Conservation (phyloP, 164 flowering plant genomes). For the Umbilicus rupestris region DNA sequence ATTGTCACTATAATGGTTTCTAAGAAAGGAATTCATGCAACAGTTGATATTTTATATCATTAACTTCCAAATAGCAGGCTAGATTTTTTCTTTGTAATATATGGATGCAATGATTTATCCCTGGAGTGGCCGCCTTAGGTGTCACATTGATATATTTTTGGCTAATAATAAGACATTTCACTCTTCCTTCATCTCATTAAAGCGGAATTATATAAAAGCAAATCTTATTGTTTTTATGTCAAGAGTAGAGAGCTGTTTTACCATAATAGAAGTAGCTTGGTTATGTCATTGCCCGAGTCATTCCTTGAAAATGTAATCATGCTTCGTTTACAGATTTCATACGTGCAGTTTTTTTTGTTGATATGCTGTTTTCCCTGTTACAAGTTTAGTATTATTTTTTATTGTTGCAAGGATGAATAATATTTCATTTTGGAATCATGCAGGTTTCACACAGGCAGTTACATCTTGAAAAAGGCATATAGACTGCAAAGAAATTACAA, state of each 20-base stretch:
- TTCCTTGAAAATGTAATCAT: neutral
- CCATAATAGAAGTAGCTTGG: too few relatives aligned
- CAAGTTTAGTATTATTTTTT: neutral
- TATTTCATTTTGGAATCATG: neutral
- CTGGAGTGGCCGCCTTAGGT: too few relatives aligned
- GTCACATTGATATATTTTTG: too few relatives aligned
- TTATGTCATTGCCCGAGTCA: neutral
- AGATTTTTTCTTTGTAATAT: too few relatives aligned
- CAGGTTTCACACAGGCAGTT: conserved; percentile 30
- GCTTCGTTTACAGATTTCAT: neutral
- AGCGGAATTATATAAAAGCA: too few relatives aligned
- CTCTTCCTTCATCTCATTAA: too few relatives aligned
- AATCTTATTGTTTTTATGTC: too few relatives aligned
- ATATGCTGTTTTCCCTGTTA: neutral
- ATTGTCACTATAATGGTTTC: neutral
- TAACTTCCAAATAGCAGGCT: neutral
- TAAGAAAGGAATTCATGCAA: neutral
- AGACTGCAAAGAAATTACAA: conserved; percentile 20
- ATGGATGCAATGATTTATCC: too few relatives aligned
- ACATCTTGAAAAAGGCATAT: conserved; percentile 18
- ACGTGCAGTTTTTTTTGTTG: too few relatives aligned
- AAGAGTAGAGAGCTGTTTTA: too few relatives aligned
- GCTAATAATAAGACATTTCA: too few relatives aligned
- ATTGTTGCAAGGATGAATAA: neutral
- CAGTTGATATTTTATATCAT: neutral